Base-by-base conservation (phyloP, 495 filamentous ascomycete species). In the Apiosordaria backusii region DNA sequence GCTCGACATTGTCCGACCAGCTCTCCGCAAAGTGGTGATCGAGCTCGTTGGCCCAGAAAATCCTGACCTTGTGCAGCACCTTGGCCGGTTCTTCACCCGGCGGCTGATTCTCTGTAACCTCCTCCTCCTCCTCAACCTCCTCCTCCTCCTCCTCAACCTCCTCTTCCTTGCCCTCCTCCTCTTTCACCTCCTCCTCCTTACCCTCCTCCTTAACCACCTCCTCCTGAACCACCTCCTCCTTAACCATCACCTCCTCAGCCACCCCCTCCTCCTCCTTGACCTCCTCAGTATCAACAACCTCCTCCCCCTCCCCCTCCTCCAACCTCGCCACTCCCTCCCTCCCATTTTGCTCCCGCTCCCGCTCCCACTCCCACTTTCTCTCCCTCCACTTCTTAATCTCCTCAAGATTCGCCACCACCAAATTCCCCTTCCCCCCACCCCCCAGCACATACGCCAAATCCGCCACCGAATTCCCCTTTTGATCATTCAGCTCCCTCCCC, bases 401-500 rank as follows among this genome's bases (percentile, higher is more conserved):
- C 52, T 21, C 52, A 55, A 9, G n/a, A 55, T 77, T 74, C 26
- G 77, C 72, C 57, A 74, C 74, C 61, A 86, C 81, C 68, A 75
- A 78, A 65, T 82, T 81, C 24, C 78, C 78, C 70, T 78, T 75
- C 53, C 79, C 83, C 0, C 66, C 50, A 7, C 86, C 87, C 4
- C 70, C 75, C 58, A 98, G 79, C 10, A 96, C 89, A 24, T 87
- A 87, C 1, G 95, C 91, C 24, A 98, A 78, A 76, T 99, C 95
- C 26, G 95, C 95, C 21, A 97, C 82, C 13, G 82, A 84, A 74
- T 93, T 96, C n/a, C 90, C 90, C 76, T 89, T 92, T 82, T 97
- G 92, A 81, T 97, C 82, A 88, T 92, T 92, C 27, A 97, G 75
- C 58, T 77, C 81, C 24, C 80, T 74, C 13, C 86, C 90, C 35